Conservation (phyloP, 768 basidiomycete species). For the Myochromella boudieri region DNA sequence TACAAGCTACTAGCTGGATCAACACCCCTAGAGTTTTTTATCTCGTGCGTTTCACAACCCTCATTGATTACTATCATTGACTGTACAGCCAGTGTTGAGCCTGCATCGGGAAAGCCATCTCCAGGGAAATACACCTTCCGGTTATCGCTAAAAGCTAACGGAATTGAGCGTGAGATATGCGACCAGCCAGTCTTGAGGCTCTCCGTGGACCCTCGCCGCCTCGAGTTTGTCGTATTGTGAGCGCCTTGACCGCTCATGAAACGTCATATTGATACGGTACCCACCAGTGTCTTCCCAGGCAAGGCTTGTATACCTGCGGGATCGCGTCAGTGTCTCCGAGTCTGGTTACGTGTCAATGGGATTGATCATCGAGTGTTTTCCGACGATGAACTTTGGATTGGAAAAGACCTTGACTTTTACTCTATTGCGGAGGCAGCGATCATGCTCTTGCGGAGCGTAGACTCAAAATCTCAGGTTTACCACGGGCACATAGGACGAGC, state of each 20-base stretch:
- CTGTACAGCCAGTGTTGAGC: slow-evolving; percentile 40
- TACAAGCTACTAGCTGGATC: slow-evolving; percentile 45
- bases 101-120: slow-evolving; percentile 36
- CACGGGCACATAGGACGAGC: slow-evolving; percentile 57
- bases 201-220: slow-evolving; percentile 48
- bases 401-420: slow-evolving; percentile 63
- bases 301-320: slow-evolving; percentile 53
- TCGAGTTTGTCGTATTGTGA: slow-evolving; percentile 67
- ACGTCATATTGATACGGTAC: background rate
- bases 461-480: slow-evolving; percentile 50
- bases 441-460: slow-evolving; percentile 43
- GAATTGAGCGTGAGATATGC: slow-evolving; percentile 53
- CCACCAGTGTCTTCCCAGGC: slow-evolving; percentile 56
- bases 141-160: slow-evolving; percentile 53
- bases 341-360: slow-evolving; percentile 61
- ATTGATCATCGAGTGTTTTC: slow-evolving; percentile 64
- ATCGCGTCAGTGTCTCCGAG: slow-evolving; percentile 55
- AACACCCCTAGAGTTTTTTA: slow-evolving; percentile 47
- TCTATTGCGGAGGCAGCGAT: slow-evolving; percentile 57
- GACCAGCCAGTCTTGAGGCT: slow-evolving; percentile 47
- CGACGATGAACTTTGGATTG: slow-evolving; percentile 66
- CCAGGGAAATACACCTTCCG: slow-evolving; percentile 52
- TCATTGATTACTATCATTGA: slow-evolving; percentile 2
- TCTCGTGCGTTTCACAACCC: slow-evolving; percentile 42
- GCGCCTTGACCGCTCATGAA: slow-evolving; percentile 18